Evolutionary conservation across 1,139 yeast genomes (phyloP).

Genomic region (Tardiomyces digboiensis): DNA sequence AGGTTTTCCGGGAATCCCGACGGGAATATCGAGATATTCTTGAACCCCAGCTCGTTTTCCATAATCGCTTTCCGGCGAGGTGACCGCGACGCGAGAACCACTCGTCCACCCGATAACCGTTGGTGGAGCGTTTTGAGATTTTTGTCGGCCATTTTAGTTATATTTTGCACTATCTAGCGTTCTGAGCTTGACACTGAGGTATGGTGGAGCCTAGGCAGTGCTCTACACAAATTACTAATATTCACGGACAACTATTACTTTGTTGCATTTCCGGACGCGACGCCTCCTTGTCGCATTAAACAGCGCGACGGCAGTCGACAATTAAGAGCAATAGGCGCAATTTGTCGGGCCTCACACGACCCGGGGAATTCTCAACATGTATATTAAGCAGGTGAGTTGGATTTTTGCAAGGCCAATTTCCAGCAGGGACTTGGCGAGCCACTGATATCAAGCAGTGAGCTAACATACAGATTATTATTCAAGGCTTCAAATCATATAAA

Average conservation of each 20-base stretch:
- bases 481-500: slow-evolving; percentile 93
- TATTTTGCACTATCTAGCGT: too few species aligned
- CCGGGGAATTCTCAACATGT: slow-evolving; percentile 6
- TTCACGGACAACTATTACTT: too few species aligned
- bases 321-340: too few species aligned
- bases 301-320: too few species aligned
- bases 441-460: slow-evolving; percentile 1
- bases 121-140: neutral
- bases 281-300: too few species aligned
- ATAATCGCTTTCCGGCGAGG: slow-evolving; percentile 71
- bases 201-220: too few species aligned
- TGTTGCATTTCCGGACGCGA: too few species aligned
- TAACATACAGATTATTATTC: slow-evolving; percentile 48
- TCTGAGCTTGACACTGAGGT: too few species aligned
- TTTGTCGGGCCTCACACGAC: too few species aligned
- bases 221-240: too few species aligned
- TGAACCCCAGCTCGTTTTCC: slow-evolving; percentile 47
- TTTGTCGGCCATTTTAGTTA: neutral
- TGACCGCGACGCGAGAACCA: slow-evolving; percentile 76
- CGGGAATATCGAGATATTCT: slow-evolving; percentile 36
- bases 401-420: neutral
- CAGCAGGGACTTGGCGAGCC: neutral
- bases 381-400: slow-evolving; percentile 12
- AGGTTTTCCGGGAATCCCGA: slow-evolving; percentile 71
- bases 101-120: slow-evolving; percentile 12